phyloP scores from a whole-genome alignment of 2,329 filamentous ascomycete species.

The Phaeosphaeriaceae sp. region DNA sequence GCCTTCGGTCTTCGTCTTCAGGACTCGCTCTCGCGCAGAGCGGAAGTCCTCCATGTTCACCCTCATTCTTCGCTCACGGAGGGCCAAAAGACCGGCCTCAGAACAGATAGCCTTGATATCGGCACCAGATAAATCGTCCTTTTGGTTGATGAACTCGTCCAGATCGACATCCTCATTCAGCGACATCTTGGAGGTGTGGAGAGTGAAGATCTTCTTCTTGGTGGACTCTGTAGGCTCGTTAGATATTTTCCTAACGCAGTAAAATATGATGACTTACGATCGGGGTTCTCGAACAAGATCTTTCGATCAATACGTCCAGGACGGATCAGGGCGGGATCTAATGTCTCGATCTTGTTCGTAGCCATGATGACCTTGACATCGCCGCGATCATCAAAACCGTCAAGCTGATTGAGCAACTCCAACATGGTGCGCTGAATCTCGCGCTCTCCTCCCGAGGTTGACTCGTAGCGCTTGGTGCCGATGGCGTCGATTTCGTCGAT shows the following conservation, averaged over 20 bases:
- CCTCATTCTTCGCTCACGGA: conserved; percentile 94
- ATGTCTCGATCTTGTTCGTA: conserved; percentile 98
- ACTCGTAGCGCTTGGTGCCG: conserved; percentile 98
- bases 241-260: conserved; percentile 39
- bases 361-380: conserved; percentile 99
- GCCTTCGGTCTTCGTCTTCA: conserved; percentile 98
- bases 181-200: conserved; percentile 99
- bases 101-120: conserved; percentile 99
- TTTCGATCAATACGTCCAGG: conserved; percentile 98
- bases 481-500: conserved; percentile 99
- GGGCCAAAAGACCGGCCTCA: conserved; percentile 91
- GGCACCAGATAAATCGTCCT: conserved; percentile 95
- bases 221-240: conserved; percentile 81
- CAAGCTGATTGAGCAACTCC: conserved; percentile 96
- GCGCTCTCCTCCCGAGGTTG: conserved; percentile 93
- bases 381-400: conserved; percentile 97
- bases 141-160: conserved; percentile 95
- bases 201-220: conserved; percentile 95
- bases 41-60: conserved; percentile 99
- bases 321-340: conserved; percentile 94
- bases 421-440: conserved; percentile 99
- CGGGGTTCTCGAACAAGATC: conserved; percentile 80
- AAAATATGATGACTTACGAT: conserved; percentile 58
- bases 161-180: conserved; percentile 96
- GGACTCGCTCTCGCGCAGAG: conserved; percentile 86